phyloP scores from a whole-genome alignment of 169 alveolate genomes.

The Plasmodium berghei region DNA sequence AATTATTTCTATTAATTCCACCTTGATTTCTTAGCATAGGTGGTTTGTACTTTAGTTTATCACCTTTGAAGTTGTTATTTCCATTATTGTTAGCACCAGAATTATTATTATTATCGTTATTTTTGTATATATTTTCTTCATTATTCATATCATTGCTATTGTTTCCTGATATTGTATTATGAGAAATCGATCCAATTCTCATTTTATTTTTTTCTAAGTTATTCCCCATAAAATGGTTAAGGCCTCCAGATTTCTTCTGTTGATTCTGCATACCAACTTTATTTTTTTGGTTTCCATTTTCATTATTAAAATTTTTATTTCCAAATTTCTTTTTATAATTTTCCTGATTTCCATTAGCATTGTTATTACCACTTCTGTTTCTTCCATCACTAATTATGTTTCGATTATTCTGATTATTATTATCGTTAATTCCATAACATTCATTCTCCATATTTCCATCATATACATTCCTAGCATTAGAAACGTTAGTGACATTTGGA shows the following conservation, averaged over 20 bases:
- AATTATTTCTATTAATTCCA: slow-evolving; percentile 28
- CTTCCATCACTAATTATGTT: slow-evolving; percentile 1
- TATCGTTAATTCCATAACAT: slow-evolving; percentile 2
- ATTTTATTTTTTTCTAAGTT: slow-evolving; percentile 22
- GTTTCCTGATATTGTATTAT: slow-evolving; percentile 2
- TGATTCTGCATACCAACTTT: slow-evolving; percentile 14
- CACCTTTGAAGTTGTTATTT: slow-evolving; percentile 1
- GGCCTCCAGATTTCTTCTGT: slow-evolving; percentile 37
- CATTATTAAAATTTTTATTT: slow-evolving; percentile 26
- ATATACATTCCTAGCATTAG: slow-evolving; percentile 6
- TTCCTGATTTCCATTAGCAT: slow-evolving; percentile 7
- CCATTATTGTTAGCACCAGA: neutral
- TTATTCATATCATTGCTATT: neutral
- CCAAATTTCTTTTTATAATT: slow-evolving; percentile 37
- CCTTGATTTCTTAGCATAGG: slow-evolving; percentile 67
- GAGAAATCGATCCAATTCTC: slow-evolving; percentile 2
- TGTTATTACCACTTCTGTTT: neutral
- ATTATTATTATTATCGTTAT: slow-evolving; percentile 3
- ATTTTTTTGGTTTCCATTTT: slow-evolving; percentile 22
- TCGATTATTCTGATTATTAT: slow-evolving; percentile 9
- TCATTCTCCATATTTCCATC: slow-evolving; percentile 13
- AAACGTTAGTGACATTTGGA: neutral
- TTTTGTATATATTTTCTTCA: neutral
- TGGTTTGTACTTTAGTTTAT: slow-evolving; percentile 61
- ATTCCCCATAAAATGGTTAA: slow-evolving; percentile 11